phyloP scores from a whole-genome alignment of 495 filamentous ascomycete species.

The Trichocladium uniseriatum region DNA sequence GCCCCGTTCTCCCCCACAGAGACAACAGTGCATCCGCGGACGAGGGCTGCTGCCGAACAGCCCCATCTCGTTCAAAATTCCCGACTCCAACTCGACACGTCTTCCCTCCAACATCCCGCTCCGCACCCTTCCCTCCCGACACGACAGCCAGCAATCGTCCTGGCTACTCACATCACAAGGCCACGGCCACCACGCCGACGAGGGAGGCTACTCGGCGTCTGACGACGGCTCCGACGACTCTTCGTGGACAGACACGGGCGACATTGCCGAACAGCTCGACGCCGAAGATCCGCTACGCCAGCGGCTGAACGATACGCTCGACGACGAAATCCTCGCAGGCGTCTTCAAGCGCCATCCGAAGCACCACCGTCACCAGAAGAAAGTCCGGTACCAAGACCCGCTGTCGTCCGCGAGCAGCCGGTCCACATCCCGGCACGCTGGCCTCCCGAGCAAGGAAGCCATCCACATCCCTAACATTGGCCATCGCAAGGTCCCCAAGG shows the following conservation, averaged over 20 bases:
- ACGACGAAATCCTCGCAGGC: constrained; percentile 46
- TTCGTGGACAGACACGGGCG: constrained; percentile 89
- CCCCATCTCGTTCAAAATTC: constrained; percentile 49
- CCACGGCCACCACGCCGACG: constrained; percentile 22
- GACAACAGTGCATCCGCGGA: constrained; percentile 27
- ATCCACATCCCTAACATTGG: constrained; percentile 70
- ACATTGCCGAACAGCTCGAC: constrained; percentile 83
- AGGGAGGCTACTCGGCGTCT: constrained; percentile 21
- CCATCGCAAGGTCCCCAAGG: constrained; percentile 50
- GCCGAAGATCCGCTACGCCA: constrained; percentile 68
- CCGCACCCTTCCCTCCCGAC: constrained; percentile 41
- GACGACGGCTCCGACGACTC: constrained; percentile 50
- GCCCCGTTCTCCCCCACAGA: background rate
- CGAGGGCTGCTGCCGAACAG: constrained; percentile 53
- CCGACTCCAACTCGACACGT: constrained; percentile 38
- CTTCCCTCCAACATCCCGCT: constrained; percentile 56
- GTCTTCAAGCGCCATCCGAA: constrained; percentile 34
- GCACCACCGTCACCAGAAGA: constrained; percentile 26
- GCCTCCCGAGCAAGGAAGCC: constrained; percentile 62
- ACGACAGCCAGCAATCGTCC: constrained; percentile 26
- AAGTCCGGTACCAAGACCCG: constrained; percentile 38
- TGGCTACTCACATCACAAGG: constrained; percentile 34
- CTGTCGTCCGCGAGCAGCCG: constrained; percentile 15
- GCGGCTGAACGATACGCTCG: constrained; percentile 51
- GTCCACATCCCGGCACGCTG: constrained; percentile 20